Percentiles rank a stretch among this genome's conserved stretches.
phyloP scores from a whole-genome alignment of 495 filamentous ascomycete genomes.

The Penicillium psychrofluorescens region DNA sequence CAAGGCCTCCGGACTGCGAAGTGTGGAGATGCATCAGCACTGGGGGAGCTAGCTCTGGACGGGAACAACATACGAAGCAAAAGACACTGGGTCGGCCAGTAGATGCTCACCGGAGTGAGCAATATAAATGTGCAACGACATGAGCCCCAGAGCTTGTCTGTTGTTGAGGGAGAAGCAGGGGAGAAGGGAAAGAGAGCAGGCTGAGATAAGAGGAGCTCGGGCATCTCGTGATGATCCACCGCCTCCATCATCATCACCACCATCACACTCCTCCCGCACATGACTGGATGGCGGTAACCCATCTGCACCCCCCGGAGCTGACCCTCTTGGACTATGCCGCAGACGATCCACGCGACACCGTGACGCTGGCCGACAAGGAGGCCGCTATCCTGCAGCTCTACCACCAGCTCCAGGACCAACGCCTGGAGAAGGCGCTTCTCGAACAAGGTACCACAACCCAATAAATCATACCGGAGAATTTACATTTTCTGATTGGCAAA shows the following conservation, averaged over 20 bases:
- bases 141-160: slow-evolving; percentile 35
- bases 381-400: slow-evolving; percentile 57
- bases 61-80: slow-evolving; percentile 54
- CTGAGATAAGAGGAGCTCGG: slow-evolving; percentile 4
- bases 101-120: slow-evolving; percentile 85
- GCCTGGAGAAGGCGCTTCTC: slow-evolving; percentile 61
- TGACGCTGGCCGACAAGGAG: slow-evolving; percentile 56
- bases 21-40: slow-evolving; percentile 10
- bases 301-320: slow-evolving; percentile 28
- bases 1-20: slow-evolving; percentile 60
- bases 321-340: slow-evolving; percentile 33
- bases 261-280: no score
- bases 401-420: slow-evolving; percentile 60
- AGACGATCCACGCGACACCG: slow-evolving; percentile 36
- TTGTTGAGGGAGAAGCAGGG: slow-evolving; percentile 1
- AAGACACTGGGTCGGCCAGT: slow-evolving; percentile 59
- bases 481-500: slow-evolving; percentile 1
- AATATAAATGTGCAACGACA: slow-evolving; percentile 76
- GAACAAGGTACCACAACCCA: slow-evolving; percentile 38
- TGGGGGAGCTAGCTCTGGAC: slow-evolving; percentile 1
- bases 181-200: slow-evolving; percentile 5
- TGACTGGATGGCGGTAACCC: slow-evolving; percentile 31
- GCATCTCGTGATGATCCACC: slow-evolving; percentile 6
- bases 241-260: slow-evolving; percentile 5
- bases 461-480: not conserved